Percentiles rank a stretch among this genome's conserved stretches.
Evolutionary conservation across 495 filamentous ascomycete species (phyloP).

Genomic region (Penicillium parvum): DNA sequence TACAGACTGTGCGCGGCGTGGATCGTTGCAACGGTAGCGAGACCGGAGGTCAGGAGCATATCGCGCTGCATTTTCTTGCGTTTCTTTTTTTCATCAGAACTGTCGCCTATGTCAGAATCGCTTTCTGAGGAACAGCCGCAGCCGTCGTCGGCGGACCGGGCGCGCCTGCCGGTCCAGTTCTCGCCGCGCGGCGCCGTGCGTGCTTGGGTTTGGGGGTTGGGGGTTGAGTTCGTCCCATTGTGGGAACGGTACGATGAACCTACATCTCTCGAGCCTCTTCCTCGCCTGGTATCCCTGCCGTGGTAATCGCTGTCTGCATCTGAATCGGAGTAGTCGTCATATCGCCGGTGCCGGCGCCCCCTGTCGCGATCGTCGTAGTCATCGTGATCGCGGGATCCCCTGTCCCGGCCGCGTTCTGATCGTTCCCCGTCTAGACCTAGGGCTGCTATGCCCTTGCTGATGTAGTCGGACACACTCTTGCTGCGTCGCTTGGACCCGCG

Average conservation of each 20-base stretch:
- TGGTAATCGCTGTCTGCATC: constrained; percentile 54
- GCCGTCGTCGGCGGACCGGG: constrained; percentile 2
- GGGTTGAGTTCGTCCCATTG: constrained; percentile 15
- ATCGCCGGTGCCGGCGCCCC: constrained; percentile 15
- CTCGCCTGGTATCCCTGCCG: constrained; percentile 41
- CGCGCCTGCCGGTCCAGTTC: background rate
- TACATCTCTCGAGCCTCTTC: constrained; percentile 49
- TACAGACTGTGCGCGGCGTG: constrained; percentile 81
- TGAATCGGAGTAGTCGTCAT: constrained; percentile 35
- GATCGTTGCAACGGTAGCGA: constrained; percentile 85
- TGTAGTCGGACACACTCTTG: constrained; percentile 55
- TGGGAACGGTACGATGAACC: constrained; percentile 37
- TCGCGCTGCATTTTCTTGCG: constrained; percentile 79
- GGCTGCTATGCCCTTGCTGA: constrained; percentile 50
- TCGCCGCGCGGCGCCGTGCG: constrained; percentile 14
- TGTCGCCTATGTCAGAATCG: constrained; percentile 63
- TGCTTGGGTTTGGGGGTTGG: too few species aligned
- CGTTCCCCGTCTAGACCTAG: constrained; percentile 46
- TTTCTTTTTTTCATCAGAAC: constrained; percentile 70
- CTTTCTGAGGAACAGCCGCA: constrained; percentile 29
- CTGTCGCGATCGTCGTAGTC: constrained; percentile 23
- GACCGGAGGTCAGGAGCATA: constrained; percentile 74
- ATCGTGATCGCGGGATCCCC: constrained; percentile 23
- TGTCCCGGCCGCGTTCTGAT: constrained; percentile 10
- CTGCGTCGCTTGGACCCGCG: constrained; percentile 45